phyloP scores from a whole-genome alignment of 495 filamentous ascomycete species.

The Penicillium tannophilum region DNA sequence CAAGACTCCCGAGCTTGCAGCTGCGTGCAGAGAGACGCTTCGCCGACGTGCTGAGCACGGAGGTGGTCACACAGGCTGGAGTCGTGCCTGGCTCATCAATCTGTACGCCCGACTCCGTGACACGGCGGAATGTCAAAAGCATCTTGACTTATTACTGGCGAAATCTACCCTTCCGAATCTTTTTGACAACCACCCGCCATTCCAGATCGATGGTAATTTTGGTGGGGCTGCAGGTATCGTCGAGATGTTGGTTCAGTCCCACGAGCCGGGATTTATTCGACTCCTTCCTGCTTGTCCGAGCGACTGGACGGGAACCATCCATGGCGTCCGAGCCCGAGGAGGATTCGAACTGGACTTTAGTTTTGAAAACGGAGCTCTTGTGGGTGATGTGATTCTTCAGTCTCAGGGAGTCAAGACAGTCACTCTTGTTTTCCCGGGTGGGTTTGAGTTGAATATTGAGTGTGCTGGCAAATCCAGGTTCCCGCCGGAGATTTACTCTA shows the following conservation, averaged over 20 bases:
- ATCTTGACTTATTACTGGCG: constrained; percentile 40
- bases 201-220: constrained; percentile 59
- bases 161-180: constrained; percentile 44
- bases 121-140: constrained; percentile 35
- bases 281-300: constrained; percentile 47
- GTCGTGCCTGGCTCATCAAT: constrained; percentile 50
- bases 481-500: constrained; percentile 3
- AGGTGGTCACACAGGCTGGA: constrained; percentile 53
- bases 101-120: constrained; percentile 35
- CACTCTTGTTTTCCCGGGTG: constrained; percentile 28
- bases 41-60: constrained; percentile 41
- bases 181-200: constrained; percentile 45
- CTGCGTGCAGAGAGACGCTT: constrained; percentile 41
- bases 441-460: constrained; percentile 13
- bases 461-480: constrained; percentile 16
- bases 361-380: constrained; percentile 32
- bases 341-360: constrained; percentile 42
- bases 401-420: constrained; percentile 19
- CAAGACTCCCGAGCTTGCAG: constrained; percentile 29
- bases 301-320: constrained; percentile 38
- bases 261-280: constrained; percentile 43
- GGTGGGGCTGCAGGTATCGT: constrained; percentile 49
- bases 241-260: constrained; percentile 55
- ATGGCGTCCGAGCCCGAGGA: constrained; percentile 43
- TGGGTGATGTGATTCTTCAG: constrained; percentile 21